Evolutionary conservation across 2,329 filamentous ascomycete genomes (phyloP).

Genomic region (Diaporthe vexans): DNA sequence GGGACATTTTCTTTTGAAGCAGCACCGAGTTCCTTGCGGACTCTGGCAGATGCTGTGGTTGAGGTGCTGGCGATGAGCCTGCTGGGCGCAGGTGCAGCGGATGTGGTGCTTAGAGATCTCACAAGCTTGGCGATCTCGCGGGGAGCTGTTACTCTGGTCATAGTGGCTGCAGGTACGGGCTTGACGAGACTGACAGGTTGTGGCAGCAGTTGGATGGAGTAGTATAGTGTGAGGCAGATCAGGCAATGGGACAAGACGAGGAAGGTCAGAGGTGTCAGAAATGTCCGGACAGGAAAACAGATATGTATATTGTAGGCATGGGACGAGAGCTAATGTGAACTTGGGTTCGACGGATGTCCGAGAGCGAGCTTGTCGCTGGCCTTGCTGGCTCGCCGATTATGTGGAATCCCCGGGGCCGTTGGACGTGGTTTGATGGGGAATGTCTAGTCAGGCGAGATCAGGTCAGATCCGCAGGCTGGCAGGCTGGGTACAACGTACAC

Average conservation of each 20-base stretch:
- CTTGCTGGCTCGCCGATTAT: constrained; percentile 19
- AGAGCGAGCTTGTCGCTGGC: constrained; percentile 16
- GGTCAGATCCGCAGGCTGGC: constrained; percentile 30
- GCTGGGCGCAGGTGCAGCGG: constrained; percentile 52
- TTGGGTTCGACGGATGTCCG: constrained; percentile 34
- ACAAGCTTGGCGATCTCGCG: constrained; percentile 59
- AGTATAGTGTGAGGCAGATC: background rate
- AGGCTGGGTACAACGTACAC: background rate
- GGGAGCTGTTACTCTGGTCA: constrained; percentile 63
- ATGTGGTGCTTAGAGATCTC: constrained; percentile 60
- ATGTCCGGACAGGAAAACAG: background rate
- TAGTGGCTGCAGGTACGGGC: constrained; percentile 45
- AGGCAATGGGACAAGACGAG: background rate
- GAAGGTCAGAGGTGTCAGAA: background rate
- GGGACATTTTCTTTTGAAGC: constrained; percentile 14
- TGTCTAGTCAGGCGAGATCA: constrained; percentile 24
- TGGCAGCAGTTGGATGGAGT: constrained; percentile 15
- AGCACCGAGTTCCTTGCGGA: constrained; percentile 63
- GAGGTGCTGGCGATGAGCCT: constrained; percentile 53
- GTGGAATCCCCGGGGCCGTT: constrained; percentile 20
- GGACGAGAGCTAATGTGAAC: constrained; percentile 23
- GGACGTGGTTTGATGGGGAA: constrained; percentile 26
- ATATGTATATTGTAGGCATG: constrained; percentile 22
- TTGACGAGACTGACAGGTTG: background rate
- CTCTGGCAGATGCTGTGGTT: constrained; percentile 55